Conservation (phyloP, 2,329 filamentous ascomycete genomes). For the Zymoseptoria tritici region DNA sequence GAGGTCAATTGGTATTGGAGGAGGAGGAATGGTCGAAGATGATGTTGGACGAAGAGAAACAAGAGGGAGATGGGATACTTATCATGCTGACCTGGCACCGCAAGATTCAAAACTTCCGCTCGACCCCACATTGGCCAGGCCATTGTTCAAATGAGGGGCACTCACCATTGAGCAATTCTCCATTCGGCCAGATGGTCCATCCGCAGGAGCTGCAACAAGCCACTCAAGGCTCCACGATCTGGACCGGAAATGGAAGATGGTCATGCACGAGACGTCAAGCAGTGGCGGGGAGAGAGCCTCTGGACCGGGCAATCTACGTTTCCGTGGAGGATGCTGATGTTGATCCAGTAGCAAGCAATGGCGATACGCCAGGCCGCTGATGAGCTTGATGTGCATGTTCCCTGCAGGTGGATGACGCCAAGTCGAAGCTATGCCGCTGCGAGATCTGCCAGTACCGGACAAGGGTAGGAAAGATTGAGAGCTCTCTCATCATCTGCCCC, state of each 20-base stretch:
- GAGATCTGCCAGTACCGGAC: background rate
- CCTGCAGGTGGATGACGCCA: background rate
- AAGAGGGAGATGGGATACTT: background rate
- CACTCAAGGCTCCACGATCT: background rate
- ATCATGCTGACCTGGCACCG: background rate
- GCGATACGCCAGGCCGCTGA: background rate
- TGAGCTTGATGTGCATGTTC: background rate
- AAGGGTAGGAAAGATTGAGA: background rate
- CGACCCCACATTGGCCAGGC: background rate
- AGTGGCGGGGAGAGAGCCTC: background rate
- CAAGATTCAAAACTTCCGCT: background rate
- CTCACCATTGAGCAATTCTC: background rate
- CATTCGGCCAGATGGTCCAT: background rate
- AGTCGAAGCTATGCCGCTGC: background rate
- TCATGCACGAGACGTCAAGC: background rate
- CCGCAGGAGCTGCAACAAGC: background rate
- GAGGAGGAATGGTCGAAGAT: background rate
- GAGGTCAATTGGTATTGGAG: background rate
- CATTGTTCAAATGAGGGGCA: background rate
- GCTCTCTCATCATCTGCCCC: background rate
- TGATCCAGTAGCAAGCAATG: background rate
- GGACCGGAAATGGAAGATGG: background rate
- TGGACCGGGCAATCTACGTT: background rate
- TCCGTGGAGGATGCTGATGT: background rate
- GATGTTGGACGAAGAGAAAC: background rate